Conservation (phyloP, 768 basidiomycete species). For the Tricholoma furcatifolium region DNA sequence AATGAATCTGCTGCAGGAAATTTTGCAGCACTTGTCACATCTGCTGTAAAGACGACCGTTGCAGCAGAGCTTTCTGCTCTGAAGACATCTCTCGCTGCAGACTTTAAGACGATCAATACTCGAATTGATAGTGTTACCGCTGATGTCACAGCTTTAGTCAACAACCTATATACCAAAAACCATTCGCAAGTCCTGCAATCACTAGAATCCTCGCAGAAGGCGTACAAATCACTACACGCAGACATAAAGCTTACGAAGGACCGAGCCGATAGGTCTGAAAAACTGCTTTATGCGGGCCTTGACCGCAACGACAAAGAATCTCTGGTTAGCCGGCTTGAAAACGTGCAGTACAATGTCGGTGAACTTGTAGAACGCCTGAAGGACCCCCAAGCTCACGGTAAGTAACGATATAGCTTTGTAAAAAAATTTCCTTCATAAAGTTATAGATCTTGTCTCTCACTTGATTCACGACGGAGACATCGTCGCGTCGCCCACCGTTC, state of each 20-base stretch:
- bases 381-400: conserved; percentile 20
- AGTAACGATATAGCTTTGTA: neutral
- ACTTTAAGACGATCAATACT: conserved; percentile 11
- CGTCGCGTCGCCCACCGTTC: neutral
- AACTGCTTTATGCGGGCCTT: conserved; percentile 12
- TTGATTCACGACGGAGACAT: neutral
- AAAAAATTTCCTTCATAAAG: neutral
- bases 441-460: neutral
- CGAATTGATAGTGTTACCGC: conserved; percentile 5
- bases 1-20: neutral
- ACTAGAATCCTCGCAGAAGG: conserved; percentile 11
- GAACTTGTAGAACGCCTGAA: conserved; percentile 21
- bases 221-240: conserved; percentile 8
- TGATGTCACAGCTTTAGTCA: conserved; percentile 7
- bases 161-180: conserved; percentile 1
- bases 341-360: conserved; percentile 19
- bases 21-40: neutral
- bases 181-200: conserved; percentile 9
- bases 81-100: conserved; percentile 3
- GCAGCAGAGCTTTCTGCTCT: conserved; percentile 2
- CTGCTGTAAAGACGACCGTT: conserved; percentile 9
- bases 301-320: conserved; percentile 15
- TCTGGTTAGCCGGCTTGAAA: conserved; percentile 16
- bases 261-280: conserved; percentile 19
- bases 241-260: neutral